Conservation (phyloP, 2,329 filamentous ascomycete genomes). For the Claviceps arundinis region DNA sequence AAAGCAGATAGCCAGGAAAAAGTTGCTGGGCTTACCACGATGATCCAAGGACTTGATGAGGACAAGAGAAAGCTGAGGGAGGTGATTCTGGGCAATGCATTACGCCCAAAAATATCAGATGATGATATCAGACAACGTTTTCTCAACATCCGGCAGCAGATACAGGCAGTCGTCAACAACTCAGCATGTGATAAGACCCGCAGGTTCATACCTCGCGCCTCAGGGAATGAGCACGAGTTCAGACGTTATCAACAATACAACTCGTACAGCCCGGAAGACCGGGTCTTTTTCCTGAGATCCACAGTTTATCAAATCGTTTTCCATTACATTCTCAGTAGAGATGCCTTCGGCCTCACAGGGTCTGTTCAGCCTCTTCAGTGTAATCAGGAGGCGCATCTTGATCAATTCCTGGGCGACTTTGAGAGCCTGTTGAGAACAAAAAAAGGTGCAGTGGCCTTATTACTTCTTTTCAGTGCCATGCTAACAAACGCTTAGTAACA, state of each 20-base stretch:
- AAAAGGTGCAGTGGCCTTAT: background rate
- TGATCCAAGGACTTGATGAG: background rate
- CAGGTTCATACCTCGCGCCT: too few species aligned
- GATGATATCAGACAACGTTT: background rate
- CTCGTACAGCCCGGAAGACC: fast-evolving
- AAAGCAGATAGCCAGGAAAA: background rate
- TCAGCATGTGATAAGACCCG: background rate
- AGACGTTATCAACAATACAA: background rate
- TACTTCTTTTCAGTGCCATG: background rate
- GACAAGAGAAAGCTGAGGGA: background rate
- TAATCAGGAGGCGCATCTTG: background rate
- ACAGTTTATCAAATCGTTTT: background rate
- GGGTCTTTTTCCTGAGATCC: background rate
- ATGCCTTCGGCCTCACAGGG: background rate
- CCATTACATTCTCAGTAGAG: background rate
- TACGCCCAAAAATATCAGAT: background rate
- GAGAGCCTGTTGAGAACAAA: background rate
- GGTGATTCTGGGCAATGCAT: background rate
- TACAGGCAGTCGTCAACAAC: background rate
- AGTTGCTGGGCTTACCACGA: background rate
- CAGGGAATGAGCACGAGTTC: too few species aligned
- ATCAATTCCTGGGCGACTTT: background rate
- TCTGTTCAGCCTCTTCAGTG: background rate
- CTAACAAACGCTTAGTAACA: background rate
- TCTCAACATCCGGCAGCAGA: background rate